A percentile compares a stretch with the other conserved stretches of the same genome.
These are phyloP conservation scores for Hypoxylon sp. DNA, from an alignment of 2,329 filamentous ascomycete species.

Conservation along the genomic window DNA sequence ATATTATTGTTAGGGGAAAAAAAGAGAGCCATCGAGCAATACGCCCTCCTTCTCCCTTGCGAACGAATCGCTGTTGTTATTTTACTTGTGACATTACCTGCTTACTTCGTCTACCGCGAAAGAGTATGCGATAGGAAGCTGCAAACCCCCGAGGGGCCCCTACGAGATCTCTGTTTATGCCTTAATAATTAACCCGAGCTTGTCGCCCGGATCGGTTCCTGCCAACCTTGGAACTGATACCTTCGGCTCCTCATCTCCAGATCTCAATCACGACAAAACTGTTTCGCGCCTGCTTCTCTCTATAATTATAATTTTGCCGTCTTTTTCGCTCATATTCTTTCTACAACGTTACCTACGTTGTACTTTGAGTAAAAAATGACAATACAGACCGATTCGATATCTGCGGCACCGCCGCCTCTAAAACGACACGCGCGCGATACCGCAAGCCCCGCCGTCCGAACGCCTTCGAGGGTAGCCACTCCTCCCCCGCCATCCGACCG, in stretches of 20 bases:
- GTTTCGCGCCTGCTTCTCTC: slow-evolving; percentile 1
- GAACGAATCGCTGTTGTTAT: slow-evolving; percentile 14
- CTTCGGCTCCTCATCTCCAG: neutral
- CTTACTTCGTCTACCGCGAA: slow-evolving; percentile 16
- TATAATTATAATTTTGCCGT: neutral
- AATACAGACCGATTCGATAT: slow-evolving; percentile 52
- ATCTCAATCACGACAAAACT: slow-evolving; percentile 17
- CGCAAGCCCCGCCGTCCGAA: slow-evolving; percentile 54
- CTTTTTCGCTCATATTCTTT: neutral
- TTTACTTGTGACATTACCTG: slow-evolving; percentile 1
- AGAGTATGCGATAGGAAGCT: slow-evolving; percentile 49
- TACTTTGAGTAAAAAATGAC: slow-evolving; percentile 53
- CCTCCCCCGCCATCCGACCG: slow-evolving; percentile 63
- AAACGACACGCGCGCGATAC: slow-evolving; percentile 56
- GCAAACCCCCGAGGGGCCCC: slow-evolving; percentile 32
- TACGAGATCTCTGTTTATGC: slow-evolving; percentile 32
- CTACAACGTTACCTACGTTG: slow-evolving; percentile 21
- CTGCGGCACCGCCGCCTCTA: slow-evolving; percentile 49
- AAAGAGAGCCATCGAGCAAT: slow-evolving; percentile 28
- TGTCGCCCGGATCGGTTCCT: slow-evolving; percentile 3
- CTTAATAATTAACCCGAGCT: neutral
- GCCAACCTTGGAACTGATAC: slow-evolving; percentile 13
- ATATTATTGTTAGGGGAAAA: slow-evolving; percentile 7
- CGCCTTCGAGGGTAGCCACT: slow-evolving; percentile 60
- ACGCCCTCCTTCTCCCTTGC: slow-evolving; percentile 24